phyloP scores from a whole-genome alignment of 2,329 filamentous ascomycete genomes.

The Colletotrichum higginsianum region DNA sequence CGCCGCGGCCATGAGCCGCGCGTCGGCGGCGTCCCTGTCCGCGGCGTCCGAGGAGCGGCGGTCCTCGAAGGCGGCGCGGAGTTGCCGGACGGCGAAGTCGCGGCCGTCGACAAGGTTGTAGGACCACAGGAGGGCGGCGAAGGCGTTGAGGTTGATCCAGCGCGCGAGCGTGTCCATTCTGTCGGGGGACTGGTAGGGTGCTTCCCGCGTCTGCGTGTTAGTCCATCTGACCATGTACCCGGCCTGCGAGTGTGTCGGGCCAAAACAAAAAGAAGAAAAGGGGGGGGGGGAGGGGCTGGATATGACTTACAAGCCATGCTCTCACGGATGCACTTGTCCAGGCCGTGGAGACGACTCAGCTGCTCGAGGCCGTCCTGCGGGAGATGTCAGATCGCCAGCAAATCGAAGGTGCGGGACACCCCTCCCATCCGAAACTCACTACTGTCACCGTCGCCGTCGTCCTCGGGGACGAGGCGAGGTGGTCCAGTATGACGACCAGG shows the following conservation, averaged over 20 bases:
- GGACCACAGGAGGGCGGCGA: conserved; percentile 42
- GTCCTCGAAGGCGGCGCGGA: conserved; percentile 41
- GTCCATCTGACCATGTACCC: not conserved
- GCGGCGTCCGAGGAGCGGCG: conserved; percentile 22
- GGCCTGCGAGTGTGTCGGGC: too few species aligned
- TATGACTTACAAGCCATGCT: conserved; percentile 30
- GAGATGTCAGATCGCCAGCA: too few species aligned
- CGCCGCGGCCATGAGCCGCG: conserved; percentile 32
- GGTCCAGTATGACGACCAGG: conserved; percentile 36
- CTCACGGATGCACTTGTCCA: conserved; percentile 23
- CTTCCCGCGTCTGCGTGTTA: not conserved
- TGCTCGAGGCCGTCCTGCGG: conserved; percentile 35
- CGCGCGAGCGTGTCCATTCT: not conserved
- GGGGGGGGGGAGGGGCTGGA: not conserved
- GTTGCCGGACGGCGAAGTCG: conserved; percentile 38
- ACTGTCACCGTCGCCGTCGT: conserved; percentile 24
- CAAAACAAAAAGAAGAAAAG: too few species aligned
- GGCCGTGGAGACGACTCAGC: conserved; percentile 27
- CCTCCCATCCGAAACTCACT: not conserved
- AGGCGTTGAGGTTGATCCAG: conserved; percentile 40
- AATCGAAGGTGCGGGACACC: too few species aligned
- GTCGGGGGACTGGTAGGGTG: not conserved
- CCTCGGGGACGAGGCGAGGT: conserved; percentile 35
- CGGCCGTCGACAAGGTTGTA: conserved; percentile 40
- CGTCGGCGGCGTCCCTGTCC: conserved; percentile 26